Evolutionary conservation across 805 yeast genomes (phyloP), one percentile per base, ranked within the genome.

Genomic region (Candida suzukii): DNA sequence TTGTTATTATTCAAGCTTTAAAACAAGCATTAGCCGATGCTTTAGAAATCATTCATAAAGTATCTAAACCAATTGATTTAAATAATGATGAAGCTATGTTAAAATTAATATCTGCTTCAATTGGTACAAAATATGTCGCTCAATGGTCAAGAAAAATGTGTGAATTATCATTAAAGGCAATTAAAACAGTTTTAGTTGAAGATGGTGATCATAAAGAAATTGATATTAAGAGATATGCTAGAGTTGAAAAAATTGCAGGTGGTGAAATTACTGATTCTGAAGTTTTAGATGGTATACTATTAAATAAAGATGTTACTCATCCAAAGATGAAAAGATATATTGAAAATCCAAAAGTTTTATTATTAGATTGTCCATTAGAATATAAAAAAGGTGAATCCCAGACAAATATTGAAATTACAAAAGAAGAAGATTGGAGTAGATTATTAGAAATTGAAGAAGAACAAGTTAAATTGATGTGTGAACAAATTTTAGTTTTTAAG

Each of bases 331-430:
- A 82, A 53, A 80, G 99, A 61, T 58, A 70, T 53, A 84, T 93
- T 52, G 85, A 83, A 60, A 85, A 88, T 56, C 99, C 99, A 39
- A 77, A 91, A 49, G 78, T 93, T 41, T 76, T 93, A 17, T 73
- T 93, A 51, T 73, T 93, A 52, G 99, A 93, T 67, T 90, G 97
- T 66, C 97, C 99, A 12, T 73, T 93, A 54, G 99, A 93, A 67
- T 93, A 93, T 70, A 93, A 93, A 70, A 93, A 93, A 74, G 99
- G 99, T 50, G 99, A 93, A 68, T 88, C 97, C 3, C 99, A 93
- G 65, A 93, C 98, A 41, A 91, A 93, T 66, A 87, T 93, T 52
- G 99, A 93, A 69, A 90, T 93, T 63, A 83, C 96, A 35, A 88
- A 88, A 56, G 98, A 91, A 64, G 85, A 80, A 47, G 99, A 93